phyloP scores from a whole-genome alignment of 208 protist species.

The Trypanosoma mega region DNA sequence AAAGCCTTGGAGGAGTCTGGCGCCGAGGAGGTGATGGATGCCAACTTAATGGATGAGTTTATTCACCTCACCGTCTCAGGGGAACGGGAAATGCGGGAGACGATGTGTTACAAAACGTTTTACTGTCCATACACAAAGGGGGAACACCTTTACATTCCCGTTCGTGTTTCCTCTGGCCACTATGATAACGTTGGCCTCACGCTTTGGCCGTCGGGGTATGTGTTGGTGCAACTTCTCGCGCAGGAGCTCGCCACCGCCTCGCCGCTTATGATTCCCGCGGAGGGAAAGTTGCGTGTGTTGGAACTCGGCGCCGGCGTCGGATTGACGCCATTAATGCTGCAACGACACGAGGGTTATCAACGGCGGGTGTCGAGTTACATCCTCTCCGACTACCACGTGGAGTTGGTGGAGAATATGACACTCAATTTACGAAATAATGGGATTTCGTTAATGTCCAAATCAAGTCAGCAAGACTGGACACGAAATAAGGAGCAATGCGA shows the following conservation, averaged over 20 bases:
- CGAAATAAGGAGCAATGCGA: no score
- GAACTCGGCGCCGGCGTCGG: conserved; percentile 80
- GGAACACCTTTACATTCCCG: conserved; percentile 35
- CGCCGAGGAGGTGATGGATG: conserved; percentile 39
- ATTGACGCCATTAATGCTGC: conserved; percentile 56
- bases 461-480: no score
- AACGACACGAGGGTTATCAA: conserved; percentile 37
- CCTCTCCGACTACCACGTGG: conserved; percentile 70
- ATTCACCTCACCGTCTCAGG: conserved; percentile 37
- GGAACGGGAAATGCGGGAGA: conserved; percentile 12
- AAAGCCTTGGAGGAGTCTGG: conserved; percentile 5
- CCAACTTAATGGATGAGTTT: conserved; percentile 62
- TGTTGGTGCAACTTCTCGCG: conserved; percentile 66
- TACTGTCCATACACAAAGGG: conserved; percentile 3
- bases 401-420: conserved; percentile 67
- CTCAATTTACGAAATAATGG: conserved; percentile 60
- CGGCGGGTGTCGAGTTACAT: conserved; percentile 40
- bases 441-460: conserved; percentile 14
- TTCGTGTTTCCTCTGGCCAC: conserved; percentile 59
- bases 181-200: conserved; percentile 79
- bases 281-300: conserved; percentile 49
- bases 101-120: conserved; percentile 75
- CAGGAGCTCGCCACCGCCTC: conserved; percentile 36
- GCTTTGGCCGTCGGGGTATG: conserved; percentile 80
- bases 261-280: conserved; percentile 1